These are phyloP conservation scores for Claviceps quebecensis DNA, from an alignment of 2,329 filamentous ascomycete genomes.

Conservation along the genomic window DNA sequence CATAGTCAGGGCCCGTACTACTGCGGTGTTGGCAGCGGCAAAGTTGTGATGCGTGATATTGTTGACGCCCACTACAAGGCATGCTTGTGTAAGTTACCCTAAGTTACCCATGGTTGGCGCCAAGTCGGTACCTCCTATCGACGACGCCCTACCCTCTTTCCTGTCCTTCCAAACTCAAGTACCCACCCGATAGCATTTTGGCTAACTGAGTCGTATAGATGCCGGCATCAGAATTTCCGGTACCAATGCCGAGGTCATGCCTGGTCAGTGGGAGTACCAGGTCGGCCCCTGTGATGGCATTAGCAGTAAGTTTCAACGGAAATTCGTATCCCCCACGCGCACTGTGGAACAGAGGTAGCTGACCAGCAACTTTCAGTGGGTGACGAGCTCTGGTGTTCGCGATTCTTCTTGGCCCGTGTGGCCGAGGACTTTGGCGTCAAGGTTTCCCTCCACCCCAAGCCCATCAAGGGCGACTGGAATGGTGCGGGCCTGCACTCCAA, in stretches of 20 bases:
- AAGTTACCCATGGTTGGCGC: conserved; percentile 8
- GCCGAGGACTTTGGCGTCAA: conserved; percentile 94
- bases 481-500: conserved; percentile 88
- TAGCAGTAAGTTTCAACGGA: conserved; percentile 41
- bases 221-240: conserved; percentile 87
- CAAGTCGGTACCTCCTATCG: background rate
- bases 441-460: conserved; percentile 93
- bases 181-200: background rate
- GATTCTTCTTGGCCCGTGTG: conserved; percentile 76
- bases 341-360: background rate
- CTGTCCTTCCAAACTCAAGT: background rate
- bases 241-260: conserved; percentile 88
- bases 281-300: conserved; percentile 84
- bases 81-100: conserved; percentile 46
- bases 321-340: too few relatives aligned
- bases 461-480: conserved; percentile 87
- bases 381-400: conserved; percentile 83
- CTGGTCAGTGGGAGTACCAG: conserved; percentile 96
- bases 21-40: conserved; percentile 91
- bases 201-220: conserved; percentile 21
- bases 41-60: conserved; percentile 95
- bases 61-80: conserved; percentile 55
- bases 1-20: conserved; percentile 29
- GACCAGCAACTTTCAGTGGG: conserved; percentile 47
- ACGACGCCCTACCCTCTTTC: background rate